Conservation (phyloP, 148 eudicot species). For the Arctostaphylos glauca region DNA sequence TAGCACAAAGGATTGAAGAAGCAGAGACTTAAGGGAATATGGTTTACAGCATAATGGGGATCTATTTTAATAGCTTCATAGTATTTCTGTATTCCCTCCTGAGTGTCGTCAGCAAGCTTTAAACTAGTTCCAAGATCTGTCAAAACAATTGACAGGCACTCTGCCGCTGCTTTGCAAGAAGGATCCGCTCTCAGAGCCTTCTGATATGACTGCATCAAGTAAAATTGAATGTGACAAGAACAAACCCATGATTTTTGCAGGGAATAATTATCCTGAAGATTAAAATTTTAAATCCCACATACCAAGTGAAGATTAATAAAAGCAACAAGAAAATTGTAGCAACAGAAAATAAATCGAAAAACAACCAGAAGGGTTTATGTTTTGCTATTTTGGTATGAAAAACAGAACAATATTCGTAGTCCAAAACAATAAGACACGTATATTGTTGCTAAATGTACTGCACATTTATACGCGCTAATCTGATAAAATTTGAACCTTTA, state of each 20-base stretch:
- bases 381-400: background rate
- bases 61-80: slow-evolving; percentile 94
- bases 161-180: slow-evolving; percentile 90
- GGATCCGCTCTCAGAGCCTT: slow-evolving; percentile 87
- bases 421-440: background rate
- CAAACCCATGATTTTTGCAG: background rate
- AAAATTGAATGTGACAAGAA: slow-evolving; percentile 9
- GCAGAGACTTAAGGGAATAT: slow-evolving; percentile 14
- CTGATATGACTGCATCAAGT: slow-evolving; percentile 70
- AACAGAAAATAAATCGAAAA: background rate
- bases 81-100: slow-evolving; percentile 93
- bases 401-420: background rate
- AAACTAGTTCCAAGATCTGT: slow-evolving; percentile 97
- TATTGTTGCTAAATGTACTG: background rate
- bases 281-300: background rate
- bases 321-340: background rate
- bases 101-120: slow-evolving; percentile 96
- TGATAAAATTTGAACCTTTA: slow-evolving; percentile 2
- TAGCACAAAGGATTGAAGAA: background rate
- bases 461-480: background rate
- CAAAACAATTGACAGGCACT: slow-evolving; percentile 87
- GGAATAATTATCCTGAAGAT: background rate
- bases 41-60: slow-evolving; percentile 87
- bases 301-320: background rate
- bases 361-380: background rate